Conservation (phyloP, 2,329 filamentous ascomycete genomes). For the Curvularia hawaiiensis region DNA sequence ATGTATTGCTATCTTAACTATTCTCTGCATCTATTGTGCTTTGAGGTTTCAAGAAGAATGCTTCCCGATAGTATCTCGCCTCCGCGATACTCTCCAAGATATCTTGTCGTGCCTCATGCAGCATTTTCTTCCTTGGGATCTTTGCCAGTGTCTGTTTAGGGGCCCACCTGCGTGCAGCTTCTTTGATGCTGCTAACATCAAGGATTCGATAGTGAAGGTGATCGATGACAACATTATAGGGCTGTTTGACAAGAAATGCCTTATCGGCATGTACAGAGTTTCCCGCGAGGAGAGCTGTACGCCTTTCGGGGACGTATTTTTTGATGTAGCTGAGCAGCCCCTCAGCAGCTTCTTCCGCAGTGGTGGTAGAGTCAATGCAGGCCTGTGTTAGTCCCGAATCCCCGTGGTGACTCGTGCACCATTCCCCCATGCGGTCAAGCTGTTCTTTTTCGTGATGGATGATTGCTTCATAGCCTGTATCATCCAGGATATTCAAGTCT, state of each 20-base stretch:
- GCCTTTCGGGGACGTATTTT: constrained; percentile 68
- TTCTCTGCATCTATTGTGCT: constrained; percentile 1
- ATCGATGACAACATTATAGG: constrained; percentile 74
- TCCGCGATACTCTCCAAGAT: constrained; percentile 96
- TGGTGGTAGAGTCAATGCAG: constrained; percentile 74
- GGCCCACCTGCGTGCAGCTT: constrained; percentile 84
- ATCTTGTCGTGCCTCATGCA: constrained; percentile 85
- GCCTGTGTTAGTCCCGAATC: constrained; percentile 80
- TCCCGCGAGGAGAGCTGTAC: constrained; percentile 78
- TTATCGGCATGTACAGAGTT: constrained; percentile 93
- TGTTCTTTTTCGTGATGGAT: constrained; percentile 74
- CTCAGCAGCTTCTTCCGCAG: constrained; percentile 72
- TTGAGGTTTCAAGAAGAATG: constrained; percentile 60
- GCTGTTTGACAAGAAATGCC: constrained; percentile 74
- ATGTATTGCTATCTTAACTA: neutral
- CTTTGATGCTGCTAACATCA: constrained; percentile 91
- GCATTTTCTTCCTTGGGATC: constrained; percentile 73
- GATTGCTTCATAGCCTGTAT: constrained; percentile 77
- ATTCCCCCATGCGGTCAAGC: constrained; percentile 82
- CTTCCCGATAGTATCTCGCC: constrained; percentile 78
- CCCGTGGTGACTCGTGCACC: constrained; percentile 83
- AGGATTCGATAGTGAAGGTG: constrained; percentile 89
- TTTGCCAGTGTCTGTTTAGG: constrained; percentile 62
- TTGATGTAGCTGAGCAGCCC: constrained; percentile 80
- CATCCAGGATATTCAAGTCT: constrained; percentile 75